Percentiles rank a stretch among this genome's conserved stretches.
phyloP scores from a whole-genome alignment of 345 rosid species.

The Populus ilicifolia region DNA sequence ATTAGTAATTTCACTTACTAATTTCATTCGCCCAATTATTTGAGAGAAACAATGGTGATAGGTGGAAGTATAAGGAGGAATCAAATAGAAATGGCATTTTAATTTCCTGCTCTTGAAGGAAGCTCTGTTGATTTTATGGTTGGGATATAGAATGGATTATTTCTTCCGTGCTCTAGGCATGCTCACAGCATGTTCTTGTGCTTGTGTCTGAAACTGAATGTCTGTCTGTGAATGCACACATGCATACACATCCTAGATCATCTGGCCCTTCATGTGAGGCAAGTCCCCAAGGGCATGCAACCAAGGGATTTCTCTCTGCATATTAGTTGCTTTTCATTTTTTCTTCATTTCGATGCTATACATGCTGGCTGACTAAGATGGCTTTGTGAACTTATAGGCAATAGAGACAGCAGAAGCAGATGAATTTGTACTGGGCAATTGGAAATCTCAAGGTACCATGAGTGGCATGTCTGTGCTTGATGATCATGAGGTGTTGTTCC shows the following conservation, averaged over 20 bases:
- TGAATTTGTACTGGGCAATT: constrained; percentile 46
- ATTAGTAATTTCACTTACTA: neutral
- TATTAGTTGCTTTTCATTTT: neutral
- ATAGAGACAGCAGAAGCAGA: constrained; percentile 39
- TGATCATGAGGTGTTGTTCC: constrained; percentile 47
- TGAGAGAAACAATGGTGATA: neutral
- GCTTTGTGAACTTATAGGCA: constrained; percentile 26
- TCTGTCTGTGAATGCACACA: neutral
- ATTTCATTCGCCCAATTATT: neutral
- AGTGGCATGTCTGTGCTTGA: constrained; percentile 51
- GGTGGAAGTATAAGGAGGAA: neutral
- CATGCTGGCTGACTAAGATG: constrained; percentile 6
- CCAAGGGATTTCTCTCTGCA: neutral
- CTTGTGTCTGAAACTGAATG: neutral
- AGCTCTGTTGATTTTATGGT: neutral
- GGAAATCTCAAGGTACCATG: constrained; percentile 58
- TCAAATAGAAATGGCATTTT: neutral
- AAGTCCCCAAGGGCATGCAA: neutral
- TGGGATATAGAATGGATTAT: neutral
- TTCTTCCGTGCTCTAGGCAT: neutral
- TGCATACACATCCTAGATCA: neutral
- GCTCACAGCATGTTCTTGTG: neutral
- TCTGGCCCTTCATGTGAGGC: neutral
- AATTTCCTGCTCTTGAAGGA: neutral
- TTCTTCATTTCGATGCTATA: neutral